Conservation (phyloP, 139 green algal genomes). For the Parachlorella kessleri region DNA sequence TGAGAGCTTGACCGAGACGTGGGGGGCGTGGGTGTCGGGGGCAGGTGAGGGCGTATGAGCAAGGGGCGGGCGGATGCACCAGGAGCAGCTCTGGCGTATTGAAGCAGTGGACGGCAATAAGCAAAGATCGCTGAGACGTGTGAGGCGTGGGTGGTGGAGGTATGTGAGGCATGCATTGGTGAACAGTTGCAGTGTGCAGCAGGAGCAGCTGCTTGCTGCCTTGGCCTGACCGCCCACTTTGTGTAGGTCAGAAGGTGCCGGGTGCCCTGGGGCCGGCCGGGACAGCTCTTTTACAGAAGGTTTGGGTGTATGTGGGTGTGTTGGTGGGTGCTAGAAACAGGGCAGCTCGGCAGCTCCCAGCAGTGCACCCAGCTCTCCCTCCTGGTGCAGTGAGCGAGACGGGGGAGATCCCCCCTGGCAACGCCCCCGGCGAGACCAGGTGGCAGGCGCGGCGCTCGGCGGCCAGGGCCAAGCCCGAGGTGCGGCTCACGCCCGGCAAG, state of each 20-base stretch:
- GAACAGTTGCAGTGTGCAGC: neutral
- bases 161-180: neutral
- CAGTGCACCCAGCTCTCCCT: neutral
- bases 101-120: too few species aligned
- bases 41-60: constrained; percentile 31
- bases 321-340: neutral
- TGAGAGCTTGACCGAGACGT: constrained; percentile 77
- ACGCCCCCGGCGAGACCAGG: constrained; percentile 66
- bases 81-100: too few species aligned
- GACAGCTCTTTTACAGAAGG: neutral
- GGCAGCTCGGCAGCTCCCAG: too few species aligned
- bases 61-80: too few species aligned
- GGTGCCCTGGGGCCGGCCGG: too few species aligned
- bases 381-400: constrained; percentile 57
- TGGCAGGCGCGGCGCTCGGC: constrained; percentile 56
- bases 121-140: too few species aligned
- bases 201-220: too few species aligned
- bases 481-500: constrained; percentile 85
- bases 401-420: constrained; percentile 80
- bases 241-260: too few species aligned
- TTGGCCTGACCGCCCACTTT: too few species aligned
- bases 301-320: too few species aligned
- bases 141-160: too few species aligned
- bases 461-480: constrained; percentile 63
- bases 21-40: constrained; percentile 86